These are phyloP conservation scores for Paraconiothyrium sp. DNA, from an alignment of 2,329 filamentous ascomycete genomes.

Conservation along the genomic window DNA sequence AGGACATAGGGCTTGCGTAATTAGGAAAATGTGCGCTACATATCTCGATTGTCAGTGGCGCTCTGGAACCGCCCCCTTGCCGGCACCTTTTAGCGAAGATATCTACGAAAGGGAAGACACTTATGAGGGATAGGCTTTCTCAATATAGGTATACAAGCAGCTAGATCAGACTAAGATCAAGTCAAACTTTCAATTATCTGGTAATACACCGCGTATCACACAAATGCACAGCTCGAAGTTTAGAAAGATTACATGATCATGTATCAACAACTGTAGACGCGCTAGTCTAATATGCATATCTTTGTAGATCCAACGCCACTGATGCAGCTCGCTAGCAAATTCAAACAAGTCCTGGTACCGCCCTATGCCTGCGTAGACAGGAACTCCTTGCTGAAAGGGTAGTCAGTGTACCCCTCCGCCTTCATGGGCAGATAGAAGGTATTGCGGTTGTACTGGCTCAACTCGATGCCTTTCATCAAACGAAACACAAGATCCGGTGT, in stretches of 20 bases:
- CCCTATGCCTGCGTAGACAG: constrained; percentile 12
- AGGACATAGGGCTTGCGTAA: too few relatives aligned
- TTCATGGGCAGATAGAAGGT: constrained; percentile 55
- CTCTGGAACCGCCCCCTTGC: too few relatives aligned
- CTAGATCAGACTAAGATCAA: too few relatives aligned
- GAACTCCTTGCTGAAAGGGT: constrained; percentile 45
- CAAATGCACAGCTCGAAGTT: not conserved
- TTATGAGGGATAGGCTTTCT: too few relatives aligned
- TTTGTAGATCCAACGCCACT: not conserved
- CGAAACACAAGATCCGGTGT: constrained; percentile 61
- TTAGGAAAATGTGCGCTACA: too few relatives aligned
- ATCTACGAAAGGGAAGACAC: too few relatives aligned
- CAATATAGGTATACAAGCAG: too few relatives aligned
- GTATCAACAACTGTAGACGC: not conserved
- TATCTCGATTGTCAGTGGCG: too few relatives aligned
- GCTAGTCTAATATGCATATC: constrained; percentile 1
- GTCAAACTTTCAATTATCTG: too few relatives aligned
- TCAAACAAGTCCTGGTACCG: not conserved
- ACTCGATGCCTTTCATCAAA: constrained; percentile 53
- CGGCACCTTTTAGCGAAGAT: too few relatives aligned
- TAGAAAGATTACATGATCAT: not conserved
- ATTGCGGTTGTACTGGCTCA: constrained; percentile 57
- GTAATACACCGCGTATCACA: too few relatives aligned
- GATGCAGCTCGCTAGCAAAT: not conserved
- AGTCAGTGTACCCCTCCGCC: constrained; percentile 54